Evolutionary conservation across 2,329 filamentous ascomycete genomes (phyloP).

Genomic region (Apiospora aurea): DNA sequence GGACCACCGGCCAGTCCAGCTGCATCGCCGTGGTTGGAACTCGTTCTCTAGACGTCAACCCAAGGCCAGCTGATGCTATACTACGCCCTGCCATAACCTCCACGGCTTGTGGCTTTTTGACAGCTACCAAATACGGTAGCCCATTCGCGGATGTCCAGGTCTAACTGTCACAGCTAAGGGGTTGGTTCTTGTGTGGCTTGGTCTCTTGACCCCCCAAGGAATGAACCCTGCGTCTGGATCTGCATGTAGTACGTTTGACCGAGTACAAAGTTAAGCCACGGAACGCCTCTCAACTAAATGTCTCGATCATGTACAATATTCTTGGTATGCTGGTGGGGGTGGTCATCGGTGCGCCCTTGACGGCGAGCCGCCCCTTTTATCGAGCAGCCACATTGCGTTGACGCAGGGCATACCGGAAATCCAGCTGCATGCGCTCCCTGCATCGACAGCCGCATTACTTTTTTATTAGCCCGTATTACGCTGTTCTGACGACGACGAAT

Average conservation of each 20-base stretch:
- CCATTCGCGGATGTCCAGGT: not conserved
- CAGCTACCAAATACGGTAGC: not conserved
- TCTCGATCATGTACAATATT: not conserved
- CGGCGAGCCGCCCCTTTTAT: constrained; percentile 8
- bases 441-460: constrained; percentile 3
- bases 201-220: constrained; percentile 1
- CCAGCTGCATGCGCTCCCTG: not conserved
- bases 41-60: not conserved
- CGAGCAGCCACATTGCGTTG: not conserved
- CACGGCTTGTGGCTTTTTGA: not conserved
- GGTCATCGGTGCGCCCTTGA: constrained; percentile 3
- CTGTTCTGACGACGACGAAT: not conserved
- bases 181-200: constrained; percentile 1
- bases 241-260: constrained; percentile 1
- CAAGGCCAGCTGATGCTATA: not conserved
- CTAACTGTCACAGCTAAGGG: not conserved
- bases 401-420: not conserved
- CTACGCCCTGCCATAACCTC: not conserved
- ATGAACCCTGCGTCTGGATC: not conserved
- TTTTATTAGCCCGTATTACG: constrained; percentile 1
- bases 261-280: constrained; percentile 2
- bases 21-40: not conserved
- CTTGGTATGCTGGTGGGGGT: not conserved
- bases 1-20: constrained; percentile 4
- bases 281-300: not conserved